Conservation (phyloP, 2,329 filamentous ascomycete species). For the Ophiostoma angusticollis region DNA sequence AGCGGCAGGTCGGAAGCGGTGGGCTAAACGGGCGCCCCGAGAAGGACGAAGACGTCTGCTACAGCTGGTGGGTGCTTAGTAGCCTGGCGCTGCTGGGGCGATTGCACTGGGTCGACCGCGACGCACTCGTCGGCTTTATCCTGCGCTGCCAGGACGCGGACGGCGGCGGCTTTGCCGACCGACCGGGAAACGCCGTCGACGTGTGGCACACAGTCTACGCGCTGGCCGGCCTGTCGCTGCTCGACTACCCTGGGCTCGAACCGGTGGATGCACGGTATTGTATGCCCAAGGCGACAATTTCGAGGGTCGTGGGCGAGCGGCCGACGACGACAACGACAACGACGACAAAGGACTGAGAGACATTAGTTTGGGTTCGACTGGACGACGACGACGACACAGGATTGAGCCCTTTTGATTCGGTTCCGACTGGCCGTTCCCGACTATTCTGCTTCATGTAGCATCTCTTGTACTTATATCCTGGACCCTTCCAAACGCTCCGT, state of each 20-base stretch:
- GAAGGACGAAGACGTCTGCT: constrained; percentile 93
- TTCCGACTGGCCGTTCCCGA: not conserved
- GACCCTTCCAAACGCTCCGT: too few species aligned
- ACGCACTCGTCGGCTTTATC: constrained; percentile 70
- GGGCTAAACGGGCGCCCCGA: constrained; percentile 90
- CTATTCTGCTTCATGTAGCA: not conserved
- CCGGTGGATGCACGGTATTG: constrained; percentile 83
- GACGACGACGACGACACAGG: too few species aligned
- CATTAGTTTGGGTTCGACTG: too few species aligned
- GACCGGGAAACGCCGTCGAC: constrained; percentile 89
- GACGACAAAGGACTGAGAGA: not conserved
- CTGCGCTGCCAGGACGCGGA: constrained; percentile 78
- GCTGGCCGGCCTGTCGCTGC: constrained; percentile 72
- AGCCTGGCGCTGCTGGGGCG: constrained; percentile 80
- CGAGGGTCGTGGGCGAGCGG: constrained; percentile 40
- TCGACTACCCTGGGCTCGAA: constrained; percentile 63
- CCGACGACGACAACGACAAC: constrained; percentile 12
- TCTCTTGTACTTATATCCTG: not conserved
- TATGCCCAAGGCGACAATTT: constrained; percentile 56
- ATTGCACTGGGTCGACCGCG: constrained; percentile 84
- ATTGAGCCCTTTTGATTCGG: too few species aligned
- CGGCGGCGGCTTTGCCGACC: constrained; percentile 73
- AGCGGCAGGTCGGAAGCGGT: constrained; percentile 75
- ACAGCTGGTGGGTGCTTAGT: constrained; percentile 97
- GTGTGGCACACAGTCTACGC: constrained; percentile 94